Evolutionary conservation across 2,329 filamentous ascomycete genomes (phyloP).

Genomic region (Paraphoma chrysanthemicola): DNA sequence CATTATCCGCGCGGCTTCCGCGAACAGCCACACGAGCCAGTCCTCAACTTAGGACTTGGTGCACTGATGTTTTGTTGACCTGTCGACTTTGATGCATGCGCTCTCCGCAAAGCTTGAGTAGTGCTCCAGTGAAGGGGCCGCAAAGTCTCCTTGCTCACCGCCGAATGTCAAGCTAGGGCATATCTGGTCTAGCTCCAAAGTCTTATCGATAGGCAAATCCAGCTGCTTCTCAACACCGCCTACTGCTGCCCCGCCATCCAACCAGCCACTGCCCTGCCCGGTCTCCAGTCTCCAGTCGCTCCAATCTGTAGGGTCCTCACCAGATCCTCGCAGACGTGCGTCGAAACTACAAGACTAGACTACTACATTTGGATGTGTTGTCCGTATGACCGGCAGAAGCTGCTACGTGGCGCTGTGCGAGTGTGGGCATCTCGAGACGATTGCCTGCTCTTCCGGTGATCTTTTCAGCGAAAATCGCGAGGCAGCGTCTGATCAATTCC

Average conservation of each 20-base stretch:
- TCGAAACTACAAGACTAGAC: no score
- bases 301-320: no score
- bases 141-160: conserved; percentile 22
- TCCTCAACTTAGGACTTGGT: neutral
- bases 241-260: neutral
- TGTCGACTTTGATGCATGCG: conserved; percentile 5
- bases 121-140: conserved; percentile 10
- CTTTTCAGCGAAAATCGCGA: conserved; percentile 5
- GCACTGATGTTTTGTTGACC: conserved; percentile 1
- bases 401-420: conserved; percentile 20
- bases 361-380: neutral
- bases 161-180: conserved; percentile 4
- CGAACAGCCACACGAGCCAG: neutral
- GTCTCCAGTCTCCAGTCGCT: no score
- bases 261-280: neutral
- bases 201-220: conserved; percentile 12
- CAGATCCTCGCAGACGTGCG: no score
- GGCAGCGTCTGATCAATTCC: conserved; percentile 25
- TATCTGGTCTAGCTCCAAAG: neutral
- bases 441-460: neutral
- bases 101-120: conserved; percentile 25
- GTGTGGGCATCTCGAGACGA: conserved; percentile 8
- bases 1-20: neutral
- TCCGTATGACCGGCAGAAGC: conserved; percentile 13
- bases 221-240: neutral